Percentiles rank a stretch among this genome's conserved stretches.
These are phyloP conservation scores for Vitis hybrid DNA, from an alignment of 177 flowering plant genomes.

Conservation along the genomic window DNA sequence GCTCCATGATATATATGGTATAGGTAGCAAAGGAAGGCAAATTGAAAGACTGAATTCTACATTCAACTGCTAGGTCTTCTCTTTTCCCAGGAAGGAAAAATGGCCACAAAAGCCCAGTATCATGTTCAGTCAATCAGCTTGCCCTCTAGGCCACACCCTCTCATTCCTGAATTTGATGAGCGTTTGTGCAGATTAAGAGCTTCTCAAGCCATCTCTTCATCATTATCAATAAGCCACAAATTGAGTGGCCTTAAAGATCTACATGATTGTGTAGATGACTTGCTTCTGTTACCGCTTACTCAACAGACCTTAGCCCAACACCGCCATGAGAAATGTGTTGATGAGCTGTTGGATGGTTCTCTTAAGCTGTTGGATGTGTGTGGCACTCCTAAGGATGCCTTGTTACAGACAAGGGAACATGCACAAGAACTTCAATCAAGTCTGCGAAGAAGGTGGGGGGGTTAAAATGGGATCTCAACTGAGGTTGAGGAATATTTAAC, in stretches of 20 bases:
- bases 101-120: slow-evolving; percentile 12
- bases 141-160: slow-evolving; percentile 28
- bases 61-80: slow-evolving; percentile 1
- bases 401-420: slow-evolving; percentile 29
- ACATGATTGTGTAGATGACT: slow-evolving; percentile 25
- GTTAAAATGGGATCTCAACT: slow-evolving; percentile 8
- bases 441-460: slow-evolving; percentile 32
- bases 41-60: neutral
- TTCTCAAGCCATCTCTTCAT: slow-evolving; percentile 22
- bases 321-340: slow-evolving; percentile 6
- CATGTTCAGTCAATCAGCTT: slow-evolving; percentile 32
- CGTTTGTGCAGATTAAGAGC: slow-evolving; percentile 19
- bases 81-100: neutral
- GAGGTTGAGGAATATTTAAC: slow-evolving; percentile 24
- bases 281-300: slow-evolving; percentile 26
- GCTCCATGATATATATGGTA: neutral
- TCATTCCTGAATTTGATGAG: slow-evolving; percentile 16
- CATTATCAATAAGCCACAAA: slow-evolving; percentile 18
- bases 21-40: neutral
- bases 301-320: slow-evolving; percentile 26
- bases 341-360: slow-evolving; percentile 34
- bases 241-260: slow-evolving; percentile 28
- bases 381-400: slow-evolving; percentile 26
- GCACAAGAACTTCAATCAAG: slow-evolving; percentile 28
- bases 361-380: slow-evolving; percentile 38